Base-by-base conservation (phyloP, 306 rosid species). In the Vigna hirtella region DNA sequence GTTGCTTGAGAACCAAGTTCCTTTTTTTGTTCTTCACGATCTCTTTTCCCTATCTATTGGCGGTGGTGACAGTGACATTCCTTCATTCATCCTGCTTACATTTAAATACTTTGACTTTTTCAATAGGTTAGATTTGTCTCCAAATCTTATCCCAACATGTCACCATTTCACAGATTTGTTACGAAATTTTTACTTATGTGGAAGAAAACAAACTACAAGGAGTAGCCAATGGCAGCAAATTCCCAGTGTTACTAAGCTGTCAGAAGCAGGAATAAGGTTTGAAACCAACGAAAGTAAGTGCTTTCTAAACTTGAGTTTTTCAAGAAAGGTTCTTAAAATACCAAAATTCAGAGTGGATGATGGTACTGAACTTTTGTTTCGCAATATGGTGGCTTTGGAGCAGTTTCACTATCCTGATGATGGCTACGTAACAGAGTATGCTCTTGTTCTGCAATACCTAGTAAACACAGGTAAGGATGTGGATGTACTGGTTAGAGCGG, bases 161-260 rank as follows among this genome's bases (percentile, higher is more conserved):
- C 28, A 26, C 3, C 79, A 85, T 72, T 85, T 85, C 57, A 82
- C 88, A 1, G 86, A 85, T 82, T 32, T 85, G 0, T 13, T 82
- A 11, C 74, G 86, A 72, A 12, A 11, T 0, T 78, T 85, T 40
- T 76, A 82, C 50, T 55, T 26, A 26, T 26, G 28, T 26, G 28
- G 28, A 26, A 26, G 28, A 26, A 26, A 26, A 26, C 28, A 26
- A 26, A 26, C 28, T 26, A 26, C 28, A 26, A 26, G 28, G 28
- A 26, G 2, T 26, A 2, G 28, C 28, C 28, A 26, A 26, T 26
- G 28, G 28, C 28, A 1, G 28, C 28, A 26, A 1, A 26, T 26
- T 26, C 55, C 26, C 6, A 72, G 80, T 59, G 85, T 67, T 0
- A 50, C 70, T 3, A 80, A 84, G 70, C 58, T 84, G 71, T 4